Evolutionary conservation across 371 early-diverging fungal species (phyloP), one percentile per base, ranked within the genome.

Genomic region (Rhizomucor pusillus): DNA sequence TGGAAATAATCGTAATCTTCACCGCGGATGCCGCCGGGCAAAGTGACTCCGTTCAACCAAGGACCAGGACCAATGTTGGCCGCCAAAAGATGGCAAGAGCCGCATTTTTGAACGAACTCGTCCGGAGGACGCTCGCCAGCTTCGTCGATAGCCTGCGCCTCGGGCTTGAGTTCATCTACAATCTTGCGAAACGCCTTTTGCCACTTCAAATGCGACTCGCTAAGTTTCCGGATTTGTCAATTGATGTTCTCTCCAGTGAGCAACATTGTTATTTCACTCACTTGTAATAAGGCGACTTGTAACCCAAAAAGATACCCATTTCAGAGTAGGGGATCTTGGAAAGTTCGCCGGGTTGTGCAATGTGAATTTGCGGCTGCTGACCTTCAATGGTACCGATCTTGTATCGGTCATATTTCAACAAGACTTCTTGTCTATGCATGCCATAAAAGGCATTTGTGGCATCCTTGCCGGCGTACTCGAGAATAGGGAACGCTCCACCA

Each of bases 401-500:
- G 46, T 60, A 65, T 24, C 69, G 60, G 1, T 54, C 29, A 35
- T 59, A 59, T 51, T 81, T 83, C 19, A 67, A 25, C 39, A 89
- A 71, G 3, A 86, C 81, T 33, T 87, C 85, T 57, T 83, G 86
- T 43, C 85, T 73, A 67, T 92, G 90, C 22, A 87, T 63, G 11
- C 81, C 80, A 50, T 84, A 86, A 58, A 91, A 91, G 11, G 48
- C 60, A 44, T 84, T 88, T 1, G 77, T 77, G 12, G 77, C 77
- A 57, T 97, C 95, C 44, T 80, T 75, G 25, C 95, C 95, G 10
- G 81, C 87, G 46, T 73, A 69, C 60, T 87, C 85, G 11, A 79
- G 59, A 43, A 89, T 81, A 29, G 85, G 86, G 49, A 79, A 79
- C 33, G 75, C 81, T 12, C 99, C 99, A 46, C 99, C 99, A 6